Base-by-base conservation (phyloP, 164 flowering plant genomes). In the Chloranthus sessilifolius region DNA sequence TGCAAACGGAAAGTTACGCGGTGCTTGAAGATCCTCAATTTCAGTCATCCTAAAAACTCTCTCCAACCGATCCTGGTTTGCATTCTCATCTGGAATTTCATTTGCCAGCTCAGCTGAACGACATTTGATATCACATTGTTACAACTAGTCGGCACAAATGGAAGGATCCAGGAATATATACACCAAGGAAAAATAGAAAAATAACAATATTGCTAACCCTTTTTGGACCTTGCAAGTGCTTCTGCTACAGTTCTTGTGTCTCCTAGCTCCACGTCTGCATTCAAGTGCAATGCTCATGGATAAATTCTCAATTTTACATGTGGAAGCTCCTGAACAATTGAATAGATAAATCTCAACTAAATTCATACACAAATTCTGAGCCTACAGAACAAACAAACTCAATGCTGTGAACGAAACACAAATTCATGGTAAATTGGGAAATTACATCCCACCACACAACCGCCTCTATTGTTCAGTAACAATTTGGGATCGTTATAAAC, bases 1-100 rank as follows among this genome's bases (percentile, higher is more conserved):
- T 46, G 97, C 97, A 52, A 87, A 60, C 33, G 90, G 88, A 59
- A 64, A 85, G 38, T 67, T 64, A 52, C 57, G 74, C 54, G 95
- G 75, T 55, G 75, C 81, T 63, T 79, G 95, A 53, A 94, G 94
- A 72, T 94, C 99, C 57, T 94, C 97, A 55, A 94, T 83, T 68
- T 73, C 88, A 36, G 86, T 70, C 80, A 76, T 70, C 42, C 76
- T 68, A 43, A 75, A 61, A 14, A 74, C 58, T 57, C 83, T 78
- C 34, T 73, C 68, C 24, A 66, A 70, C 10, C 71, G 65, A 43
- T 73, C 81, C 67, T 58, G 74, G 52, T 71, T 67, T 39, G 37
- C 50, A 43, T 65, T 74, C 35, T 31, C 73, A 61, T 70, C 78
- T 53, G 76, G 60, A 46, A 50, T 67, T 60, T 71, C 83, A 45